phyloP scores from a whole-genome alignment of 2,329 filamentous ascomycete genomes.

The Hymenoscyphus scutula region DNA sequence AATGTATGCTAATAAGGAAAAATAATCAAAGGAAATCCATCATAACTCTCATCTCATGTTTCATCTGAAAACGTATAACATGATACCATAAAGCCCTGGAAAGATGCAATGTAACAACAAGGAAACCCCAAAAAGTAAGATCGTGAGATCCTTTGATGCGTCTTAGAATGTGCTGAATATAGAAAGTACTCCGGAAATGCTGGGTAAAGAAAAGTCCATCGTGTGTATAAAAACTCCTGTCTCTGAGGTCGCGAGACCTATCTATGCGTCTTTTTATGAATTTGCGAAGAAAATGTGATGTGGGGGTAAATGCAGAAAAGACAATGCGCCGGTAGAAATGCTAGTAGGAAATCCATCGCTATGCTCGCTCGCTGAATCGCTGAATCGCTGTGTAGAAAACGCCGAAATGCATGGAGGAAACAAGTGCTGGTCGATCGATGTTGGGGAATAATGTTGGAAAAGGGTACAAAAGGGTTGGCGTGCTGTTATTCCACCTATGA shows the following conservation, averaged over 20 bases:
- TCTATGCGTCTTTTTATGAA: constrained; percentile 9
- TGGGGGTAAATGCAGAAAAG: neutral
- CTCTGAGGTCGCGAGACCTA: constrained; percentile 11
- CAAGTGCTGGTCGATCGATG: too few species aligned
- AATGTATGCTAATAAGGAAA: neutral
- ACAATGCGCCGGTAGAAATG: constrained; percentile 5
- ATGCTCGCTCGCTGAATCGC: constrained; percentile 7
- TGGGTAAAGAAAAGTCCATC: constrained; percentile 8
- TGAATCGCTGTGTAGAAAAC: too few species aligned
- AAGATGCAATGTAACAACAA: neutral
- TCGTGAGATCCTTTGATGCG: neutral
- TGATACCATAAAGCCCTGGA: neutral
- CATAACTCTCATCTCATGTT: neutral
- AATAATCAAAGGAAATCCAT: constrained; percentile 4
- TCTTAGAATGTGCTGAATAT: neutral
- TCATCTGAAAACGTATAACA: neutral
- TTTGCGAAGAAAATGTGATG: neutral
- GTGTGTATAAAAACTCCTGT: neutral
- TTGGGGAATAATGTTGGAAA: neutral
- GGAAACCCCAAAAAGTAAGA: neutral
- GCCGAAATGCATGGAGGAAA: neutral
- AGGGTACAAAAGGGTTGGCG: neutral
- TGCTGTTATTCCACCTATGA: constrained; percentile 5
- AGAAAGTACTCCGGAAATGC: neutral
- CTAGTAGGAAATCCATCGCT: constrained; percentile 9